Conservation (phyloP, 177 flowering plant genomes). For the Vitis hybrid region DNA sequence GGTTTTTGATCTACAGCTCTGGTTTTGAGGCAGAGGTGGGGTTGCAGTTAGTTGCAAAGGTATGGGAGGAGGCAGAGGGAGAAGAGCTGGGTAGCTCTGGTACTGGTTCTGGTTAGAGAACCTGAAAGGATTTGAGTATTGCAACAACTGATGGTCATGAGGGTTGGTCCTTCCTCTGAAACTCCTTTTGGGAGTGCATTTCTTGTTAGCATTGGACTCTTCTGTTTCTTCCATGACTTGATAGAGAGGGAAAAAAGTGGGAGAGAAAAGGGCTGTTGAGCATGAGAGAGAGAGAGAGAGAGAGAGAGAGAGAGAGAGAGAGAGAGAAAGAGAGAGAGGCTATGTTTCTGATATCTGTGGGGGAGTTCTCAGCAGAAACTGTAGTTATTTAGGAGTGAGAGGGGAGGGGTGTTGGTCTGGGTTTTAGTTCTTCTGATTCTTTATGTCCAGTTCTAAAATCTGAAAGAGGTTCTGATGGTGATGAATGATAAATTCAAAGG, state of each 20-base stretch:
- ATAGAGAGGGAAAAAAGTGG: conserved; percentile 5
- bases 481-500: conserved; percentile 7
- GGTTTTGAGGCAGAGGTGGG: conserved; percentile 47
- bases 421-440: conserved; percentile 14
- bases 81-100: conserved; percentile 56
- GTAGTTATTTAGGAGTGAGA: conserved; percentile 26
- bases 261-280: conserved; percentile 2
- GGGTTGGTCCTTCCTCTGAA: conserved; percentile 29
- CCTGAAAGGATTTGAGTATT: conserved; percentile 32
- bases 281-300: conserved; percentile 8
- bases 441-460: conserved; percentile 22
- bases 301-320: conserved; percentile 1
- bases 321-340: background rate
- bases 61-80: conserved; percentile 59
- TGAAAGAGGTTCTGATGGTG: conserved; percentile 12
- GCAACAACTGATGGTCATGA: conserved; percentile 28
- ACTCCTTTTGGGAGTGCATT: conserved; percentile 41
- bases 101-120: conserved; percentile 39
- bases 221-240: conserved; percentile 53
- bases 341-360: background rate
- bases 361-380: conserved; percentile 14
- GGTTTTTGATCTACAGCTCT: conserved; percentile 44
- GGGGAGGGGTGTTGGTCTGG: conserved; percentile 16
- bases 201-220: conserved; percentile 44
- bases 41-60: conserved; percentile 45